Conservation (phyloP, 805 yeast genomes). For the Starmera quercuum region DNA sequence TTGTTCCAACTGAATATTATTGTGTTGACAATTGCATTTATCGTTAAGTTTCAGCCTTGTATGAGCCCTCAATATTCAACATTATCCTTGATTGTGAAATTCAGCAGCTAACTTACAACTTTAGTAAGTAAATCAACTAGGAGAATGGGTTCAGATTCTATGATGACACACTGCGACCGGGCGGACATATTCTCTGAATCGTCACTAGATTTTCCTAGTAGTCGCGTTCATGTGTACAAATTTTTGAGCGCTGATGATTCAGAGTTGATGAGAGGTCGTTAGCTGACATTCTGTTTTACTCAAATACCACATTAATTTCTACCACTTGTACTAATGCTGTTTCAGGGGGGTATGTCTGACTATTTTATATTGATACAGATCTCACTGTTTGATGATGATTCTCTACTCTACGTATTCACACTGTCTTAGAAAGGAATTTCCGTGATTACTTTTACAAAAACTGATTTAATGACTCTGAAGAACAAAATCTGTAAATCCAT, state of each 20-base stretch:
- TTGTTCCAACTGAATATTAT: conserved; percentile 52
- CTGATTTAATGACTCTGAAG: conserved; percentile 51
- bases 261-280: conserved; percentile 43
- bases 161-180: conserved; percentile 34
- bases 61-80: conserved; percentile 28
- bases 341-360: too few relatives aligned
- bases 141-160: conserved; percentile 19
- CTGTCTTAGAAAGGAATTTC: conserved; percentile 35
- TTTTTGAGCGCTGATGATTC: conserved; percentile 32
- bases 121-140: too few relatives aligned
- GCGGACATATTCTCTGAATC: conserved; percentile 37
- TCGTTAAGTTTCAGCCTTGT: conserved; percentile 62
- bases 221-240: conserved; percentile 48
- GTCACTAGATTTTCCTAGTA: conserved; percentile 31
- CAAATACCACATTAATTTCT: neutral
- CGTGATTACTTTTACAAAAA: conserved; percentile 30
- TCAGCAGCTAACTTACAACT: too few relatives aligned
- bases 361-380: neutral
- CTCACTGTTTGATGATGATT: conserved; percentile 24
- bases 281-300: neutral
- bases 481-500: neutral
- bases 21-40: conserved; percentile 43
- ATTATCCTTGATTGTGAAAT: too few relatives aligned
- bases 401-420: conserved; percentile 50
- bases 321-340: neutral